Percentiles rank a stretch among this genome's conserved stretches.
phyloP scores from a whole-genome alignment of 2,329 filamentous ascomycete species.

The Trichoderma harzianum region DNA sequence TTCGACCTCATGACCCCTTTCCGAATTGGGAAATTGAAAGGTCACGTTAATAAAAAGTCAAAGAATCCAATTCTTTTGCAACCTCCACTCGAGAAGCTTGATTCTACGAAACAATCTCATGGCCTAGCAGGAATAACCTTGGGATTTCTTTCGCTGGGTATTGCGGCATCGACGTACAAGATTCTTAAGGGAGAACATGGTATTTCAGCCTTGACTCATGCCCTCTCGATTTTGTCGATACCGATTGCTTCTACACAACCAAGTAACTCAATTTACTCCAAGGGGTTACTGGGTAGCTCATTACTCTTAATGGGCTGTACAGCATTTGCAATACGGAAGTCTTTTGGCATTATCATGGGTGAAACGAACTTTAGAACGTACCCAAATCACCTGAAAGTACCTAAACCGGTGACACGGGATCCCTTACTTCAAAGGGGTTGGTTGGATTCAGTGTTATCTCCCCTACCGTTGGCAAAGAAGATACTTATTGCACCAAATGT shows the following conservation, averaged over 20 bases:
- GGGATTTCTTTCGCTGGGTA: neutral
- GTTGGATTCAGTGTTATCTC: neutral
- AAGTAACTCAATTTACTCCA: neutral
- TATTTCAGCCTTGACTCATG: neutral
- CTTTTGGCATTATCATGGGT: neutral
- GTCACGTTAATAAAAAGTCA: neutral
- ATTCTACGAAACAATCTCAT: neutral
- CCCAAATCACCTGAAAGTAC: neutral
- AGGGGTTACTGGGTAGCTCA: neutral
- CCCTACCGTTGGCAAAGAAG: constrained; percentile 42
- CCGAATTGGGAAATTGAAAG: neutral
- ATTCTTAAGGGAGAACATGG: neutral
- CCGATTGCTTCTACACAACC: neutral
- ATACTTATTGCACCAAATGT: constrained; percentile 40
- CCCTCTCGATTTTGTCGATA: neutral
- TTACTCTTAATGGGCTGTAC: neutral
- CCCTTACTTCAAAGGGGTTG: neutral
- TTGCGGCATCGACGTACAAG: neutral
- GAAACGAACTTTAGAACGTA: neutral
- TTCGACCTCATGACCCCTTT: neutral
- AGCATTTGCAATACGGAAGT: neutral
- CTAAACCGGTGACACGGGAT: neutral
- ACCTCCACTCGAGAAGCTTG: neutral
- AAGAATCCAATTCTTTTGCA: neutral
- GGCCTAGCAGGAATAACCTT: neutral